A percentile compares a stretch with the other conserved stretches of the same genome.
These are phyloP conservation scores for Ceraceosorus bombacis DNA, from an alignment of 1,284 basidiomycete species.

Conservation along the genomic window DNA sequence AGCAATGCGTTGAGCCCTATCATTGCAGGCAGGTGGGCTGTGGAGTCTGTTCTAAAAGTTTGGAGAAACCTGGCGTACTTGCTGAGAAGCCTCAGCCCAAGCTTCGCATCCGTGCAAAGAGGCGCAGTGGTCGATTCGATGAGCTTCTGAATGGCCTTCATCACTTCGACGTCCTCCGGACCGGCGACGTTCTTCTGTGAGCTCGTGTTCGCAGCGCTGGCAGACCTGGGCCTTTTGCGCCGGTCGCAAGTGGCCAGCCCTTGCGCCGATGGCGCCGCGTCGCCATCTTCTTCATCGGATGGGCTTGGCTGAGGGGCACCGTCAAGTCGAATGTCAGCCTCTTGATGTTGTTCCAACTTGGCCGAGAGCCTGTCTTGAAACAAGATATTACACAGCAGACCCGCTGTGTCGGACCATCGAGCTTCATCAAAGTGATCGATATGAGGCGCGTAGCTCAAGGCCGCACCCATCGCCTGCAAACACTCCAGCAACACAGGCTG, in stretches of 20 bases:
- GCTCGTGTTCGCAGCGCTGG: not conserved
- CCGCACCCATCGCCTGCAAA: constrained; percentile 63
- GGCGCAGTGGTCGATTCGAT: constrained; percentile 22
- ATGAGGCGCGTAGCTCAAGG: constrained; percentile 65
- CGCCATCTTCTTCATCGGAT: constrained; percentile 1
- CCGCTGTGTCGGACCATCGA: constrained; percentile 64
- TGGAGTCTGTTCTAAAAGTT: constrained; percentile 20
- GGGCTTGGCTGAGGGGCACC: not conserved
- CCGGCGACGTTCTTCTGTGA: not conserved
- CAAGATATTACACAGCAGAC: constrained; percentile 58
- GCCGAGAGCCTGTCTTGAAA: constrained; percentile 18
- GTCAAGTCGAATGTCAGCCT: not conserved
- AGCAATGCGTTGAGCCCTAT: constrained; percentile 24
- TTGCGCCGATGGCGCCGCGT: not conserved
- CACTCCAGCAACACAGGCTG: constrained; percentile 68
- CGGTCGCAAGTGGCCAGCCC: not conserved
- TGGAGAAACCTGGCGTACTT: constrained; percentile 26
- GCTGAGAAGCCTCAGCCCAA: constrained; percentile 21
- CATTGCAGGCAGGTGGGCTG: constrained; percentile 29
- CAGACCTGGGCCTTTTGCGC: not conserved
- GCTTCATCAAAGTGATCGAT: constrained; percentile 64
- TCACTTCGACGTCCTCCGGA: constrained; percentile 25
- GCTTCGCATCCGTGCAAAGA: constrained; percentile 13
- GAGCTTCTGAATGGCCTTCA: constrained; percentile 25
- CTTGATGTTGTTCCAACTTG: not conserved